A percentile compares a stretch with the other conserved stretches of the same genome.
Evolutionary conservation across 108 stramenopile genomes (phyloP).

Genomic region (Nitzschia palea): DNA sequence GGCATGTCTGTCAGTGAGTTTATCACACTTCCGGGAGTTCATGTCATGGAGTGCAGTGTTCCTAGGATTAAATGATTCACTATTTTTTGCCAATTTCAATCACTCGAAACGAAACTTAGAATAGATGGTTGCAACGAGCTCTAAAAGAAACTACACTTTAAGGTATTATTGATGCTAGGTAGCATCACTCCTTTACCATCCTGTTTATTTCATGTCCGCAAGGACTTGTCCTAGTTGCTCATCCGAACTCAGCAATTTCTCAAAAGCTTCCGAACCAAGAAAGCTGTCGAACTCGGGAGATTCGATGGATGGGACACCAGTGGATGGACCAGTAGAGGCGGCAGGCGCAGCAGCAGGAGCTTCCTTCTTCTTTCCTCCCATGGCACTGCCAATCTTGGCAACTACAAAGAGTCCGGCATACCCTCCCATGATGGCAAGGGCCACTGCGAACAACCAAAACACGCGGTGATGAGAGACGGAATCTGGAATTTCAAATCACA

Average conservation of each 20-base stretch:
- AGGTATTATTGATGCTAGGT: too few species aligned
- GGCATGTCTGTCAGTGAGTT: constrained; percentile 78
- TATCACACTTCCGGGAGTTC: constrained; percentile 35
- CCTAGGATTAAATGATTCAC: constrained; percentile 29
- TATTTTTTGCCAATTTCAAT: neutral
- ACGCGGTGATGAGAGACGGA: constrained; percentile 6
- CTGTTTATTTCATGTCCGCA: constrained; percentile 25
- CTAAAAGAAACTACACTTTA: too few species aligned
- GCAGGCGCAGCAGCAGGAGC: constrained; percentile 28
- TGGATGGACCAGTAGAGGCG: constrained; percentile 19
- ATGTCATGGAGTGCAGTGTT: constrained; percentile 64
- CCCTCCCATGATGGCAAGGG: constrained; percentile 73
- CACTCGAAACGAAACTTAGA: too few species aligned
- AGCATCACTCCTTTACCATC: neutral
- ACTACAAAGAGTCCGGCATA: constrained; percentile 60
- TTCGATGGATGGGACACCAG: constrained; percentile 54
- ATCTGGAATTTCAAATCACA: constrained; percentile 19
- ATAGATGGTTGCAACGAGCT: too few species aligned
- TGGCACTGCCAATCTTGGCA: constrained; percentile 53
- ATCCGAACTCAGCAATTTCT: constrained; percentile 44
- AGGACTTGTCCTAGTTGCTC: constrained; percentile 36
- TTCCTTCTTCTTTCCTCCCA: constrained; percentile 30
- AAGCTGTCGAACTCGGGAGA: constrained; percentile 45
- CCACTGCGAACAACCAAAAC: constrained; percentile 48
- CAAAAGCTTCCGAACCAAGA: constrained; percentile 46